Conservation (phyloP, 495 filamentous ascomycete genomes). For the Polyplosphaeria fusca region DNA sequence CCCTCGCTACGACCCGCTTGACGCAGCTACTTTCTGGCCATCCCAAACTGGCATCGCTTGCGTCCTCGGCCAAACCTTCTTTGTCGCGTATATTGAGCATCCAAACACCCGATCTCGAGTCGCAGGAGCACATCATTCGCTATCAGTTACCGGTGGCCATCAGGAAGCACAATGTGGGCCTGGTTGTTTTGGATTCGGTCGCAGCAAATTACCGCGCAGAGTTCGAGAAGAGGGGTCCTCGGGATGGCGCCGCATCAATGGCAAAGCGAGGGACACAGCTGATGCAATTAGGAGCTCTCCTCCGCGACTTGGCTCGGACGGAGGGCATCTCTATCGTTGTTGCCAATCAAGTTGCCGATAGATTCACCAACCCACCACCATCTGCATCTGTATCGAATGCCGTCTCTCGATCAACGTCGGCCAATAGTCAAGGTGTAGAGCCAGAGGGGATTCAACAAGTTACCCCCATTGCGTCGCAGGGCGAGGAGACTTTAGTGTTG, state of each 20-base stretch:
- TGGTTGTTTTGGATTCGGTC: constrained; percentile 84
- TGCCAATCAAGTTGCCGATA: constrained; percentile 93
- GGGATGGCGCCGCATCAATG: constrained; percentile 46
- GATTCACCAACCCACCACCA: constrained; percentile 50
- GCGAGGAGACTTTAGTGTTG: constrained; percentile 33
- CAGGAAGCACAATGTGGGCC: constrained; percentile 65
- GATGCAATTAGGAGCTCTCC: constrained; percentile 66
- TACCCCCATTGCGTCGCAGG: background rate
- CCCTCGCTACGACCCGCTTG: constrained; percentile 76
- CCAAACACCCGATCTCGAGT: constrained; percentile 85
- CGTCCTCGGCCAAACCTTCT: constrained; percentile 54
- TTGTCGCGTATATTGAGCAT: constrained; percentile 70
- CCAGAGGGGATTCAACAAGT: background rate
- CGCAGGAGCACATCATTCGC: constrained; percentile 88
- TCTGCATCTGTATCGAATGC: constrained; percentile 5
- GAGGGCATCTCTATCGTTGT: constrained; percentile 81
- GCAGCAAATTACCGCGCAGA: constrained; percentile 94
- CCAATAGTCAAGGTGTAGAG: constrained; percentile 24
- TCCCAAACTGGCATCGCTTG: constrained; percentile 52
- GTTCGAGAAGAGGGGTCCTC: constrained; percentile 54
- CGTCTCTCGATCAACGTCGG: constrained; percentile 18
- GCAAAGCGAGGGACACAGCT: constrained; percentile 65
- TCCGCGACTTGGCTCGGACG: constrained; percentile 69
- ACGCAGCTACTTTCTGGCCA: constrained; percentile 70
- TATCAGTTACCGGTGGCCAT: constrained; percentile 90